Evolutionary conservation across 352 stramenopile species (phyloP), one percentile per base, ranked within the genome.

Genomic region (Pythium folliculosum): DNA sequence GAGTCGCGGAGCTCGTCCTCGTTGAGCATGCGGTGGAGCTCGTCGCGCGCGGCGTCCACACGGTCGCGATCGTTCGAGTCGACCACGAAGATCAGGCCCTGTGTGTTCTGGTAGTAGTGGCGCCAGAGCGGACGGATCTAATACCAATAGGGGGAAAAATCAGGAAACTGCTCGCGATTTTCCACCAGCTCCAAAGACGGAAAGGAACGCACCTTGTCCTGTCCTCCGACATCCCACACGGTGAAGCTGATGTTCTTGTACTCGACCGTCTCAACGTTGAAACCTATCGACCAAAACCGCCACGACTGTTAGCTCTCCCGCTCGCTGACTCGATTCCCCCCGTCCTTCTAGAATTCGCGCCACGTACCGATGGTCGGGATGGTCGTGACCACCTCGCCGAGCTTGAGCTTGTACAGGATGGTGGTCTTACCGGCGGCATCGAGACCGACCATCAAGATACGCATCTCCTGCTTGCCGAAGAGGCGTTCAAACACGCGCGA

Each of bases 241-340:
- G 96, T 99, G 89, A 99, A 99, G 76, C 89, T 98, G 88, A 99
- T 99, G 88, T 99, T 99, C 87, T 99, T 99, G 92, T 99, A 99
- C 83, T 99, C 96, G 57, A 99, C 97, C 66, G 96, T 99, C 85
- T 99, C 98, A 49, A 99, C 97, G 80, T 99, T 99, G 86, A 99
- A 99, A 32, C 88, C 79, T 96, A 59, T 49, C 3, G 30, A 27
- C 13, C 37, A 30, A 3, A 7, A 48, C 22, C 21, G 21, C 52
- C 19, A 48, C 30, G 5, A 12, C 38, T 13, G n/a, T 40, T 63
- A 19, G 23, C 10, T 19, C 0, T 1, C 25, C 58, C 16, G 16
- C 35, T 25, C n/a, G 51, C 47, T 58, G 51, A 49, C 44, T 67
- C 50, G 80, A 98, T 98, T 38, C 16, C 30, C 8, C n/a, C 77